Evolutionary conservation across 225 moss, liverwort and hornwort species (phyloP).

Genomic region (Pleurozium schreberi): DNA sequence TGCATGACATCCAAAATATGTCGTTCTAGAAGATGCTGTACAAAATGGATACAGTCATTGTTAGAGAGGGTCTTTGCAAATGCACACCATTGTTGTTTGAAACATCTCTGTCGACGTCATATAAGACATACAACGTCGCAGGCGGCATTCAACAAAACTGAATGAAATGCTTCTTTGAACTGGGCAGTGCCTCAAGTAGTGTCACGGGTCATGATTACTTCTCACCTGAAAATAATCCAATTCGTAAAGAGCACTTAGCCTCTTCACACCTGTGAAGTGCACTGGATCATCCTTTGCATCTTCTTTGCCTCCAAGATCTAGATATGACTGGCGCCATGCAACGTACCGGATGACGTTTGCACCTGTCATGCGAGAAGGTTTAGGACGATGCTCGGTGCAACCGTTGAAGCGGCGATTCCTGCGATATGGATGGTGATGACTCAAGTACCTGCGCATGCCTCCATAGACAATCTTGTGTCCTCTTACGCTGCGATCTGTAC

Average conservation of each 20-base stretch:
- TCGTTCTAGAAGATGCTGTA: no score
- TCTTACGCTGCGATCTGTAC: accelerated
- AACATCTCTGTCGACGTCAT: no score
- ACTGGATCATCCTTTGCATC: not conserved
- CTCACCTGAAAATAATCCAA: not conserved
- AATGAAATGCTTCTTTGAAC: no score
- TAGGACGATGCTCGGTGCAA: accelerated
- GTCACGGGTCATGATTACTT: no score
- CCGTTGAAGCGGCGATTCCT: not conserved
- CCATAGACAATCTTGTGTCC: not conserved
- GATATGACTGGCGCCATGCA: not conserved
- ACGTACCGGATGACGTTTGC: not conserved
- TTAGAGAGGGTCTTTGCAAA: no score
- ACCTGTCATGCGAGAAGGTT: accelerated
- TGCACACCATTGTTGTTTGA: no score
- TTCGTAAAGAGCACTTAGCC: accelerated
- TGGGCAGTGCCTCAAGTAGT: no score
- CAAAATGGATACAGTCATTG: no score
- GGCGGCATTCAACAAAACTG: no score
- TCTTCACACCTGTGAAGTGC: not conserved
- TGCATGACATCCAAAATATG: no score
- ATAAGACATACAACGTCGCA: no score
- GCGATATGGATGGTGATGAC: no score
- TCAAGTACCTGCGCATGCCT: not conserved
- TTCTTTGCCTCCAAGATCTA: not conserved